phyloP scores from a whole-genome alignment of 2,329 filamentous ascomycete genomes.

The Aaosphaeria arxii region DNA sequence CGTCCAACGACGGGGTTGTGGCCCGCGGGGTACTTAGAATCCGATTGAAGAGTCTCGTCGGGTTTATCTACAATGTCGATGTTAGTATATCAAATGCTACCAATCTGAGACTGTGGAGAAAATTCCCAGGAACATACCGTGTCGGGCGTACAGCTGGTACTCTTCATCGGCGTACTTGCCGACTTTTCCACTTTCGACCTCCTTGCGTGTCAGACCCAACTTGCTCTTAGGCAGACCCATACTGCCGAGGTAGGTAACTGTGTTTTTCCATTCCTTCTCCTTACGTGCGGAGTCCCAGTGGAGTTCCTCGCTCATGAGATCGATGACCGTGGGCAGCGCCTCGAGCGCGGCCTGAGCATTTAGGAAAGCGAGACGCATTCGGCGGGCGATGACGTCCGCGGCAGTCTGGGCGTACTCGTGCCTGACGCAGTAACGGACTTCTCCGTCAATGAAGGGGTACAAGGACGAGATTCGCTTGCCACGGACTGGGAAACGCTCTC shows the following conservation, averaged over 20 bases:
- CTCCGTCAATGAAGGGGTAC: slow-evolving; percentile 90
- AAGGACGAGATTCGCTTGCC: slow-evolving; percentile 75
- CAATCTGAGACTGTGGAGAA: background rate
- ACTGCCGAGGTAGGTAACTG: slow-evolving; percentile 55
- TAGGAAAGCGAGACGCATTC: slow-evolving; percentile 82
- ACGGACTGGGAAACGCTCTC: slow-evolving; percentile 76
- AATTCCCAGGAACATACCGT: slow-evolving; percentile 37
- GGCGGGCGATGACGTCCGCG: slow-evolving; percentile 80
- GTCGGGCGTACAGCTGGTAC: slow-evolving; percentile 48
- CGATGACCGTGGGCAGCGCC: slow-evolving; percentile 78
- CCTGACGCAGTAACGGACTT: slow-evolving; percentile 81
- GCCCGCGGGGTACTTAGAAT: slow-evolving; percentile 44
- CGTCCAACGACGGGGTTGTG: slow-evolving; percentile 45
- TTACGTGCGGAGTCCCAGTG: slow-evolving; percentile 72
- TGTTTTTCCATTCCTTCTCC: slow-evolving; percentile 77
- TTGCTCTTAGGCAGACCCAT: slow-evolving; percentile 62
- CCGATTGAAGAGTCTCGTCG: slow-evolving; percentile 51
- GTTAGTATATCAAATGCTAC: background rate
- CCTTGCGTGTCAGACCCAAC: slow-evolving; percentile 52
- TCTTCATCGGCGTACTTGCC: slow-evolving; percentile 47
- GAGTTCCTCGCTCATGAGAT: slow-evolving; percentile 83
- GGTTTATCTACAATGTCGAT: slow-evolving; percentile 45
- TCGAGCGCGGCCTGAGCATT: slow-evolving; percentile 90
- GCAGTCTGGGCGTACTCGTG: slow-evolving; percentile 92
- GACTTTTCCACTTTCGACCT: slow-evolving; percentile 55